Base-by-base conservation (phyloP, 306 rosid species). In the Biancaea sappan region DNA sequence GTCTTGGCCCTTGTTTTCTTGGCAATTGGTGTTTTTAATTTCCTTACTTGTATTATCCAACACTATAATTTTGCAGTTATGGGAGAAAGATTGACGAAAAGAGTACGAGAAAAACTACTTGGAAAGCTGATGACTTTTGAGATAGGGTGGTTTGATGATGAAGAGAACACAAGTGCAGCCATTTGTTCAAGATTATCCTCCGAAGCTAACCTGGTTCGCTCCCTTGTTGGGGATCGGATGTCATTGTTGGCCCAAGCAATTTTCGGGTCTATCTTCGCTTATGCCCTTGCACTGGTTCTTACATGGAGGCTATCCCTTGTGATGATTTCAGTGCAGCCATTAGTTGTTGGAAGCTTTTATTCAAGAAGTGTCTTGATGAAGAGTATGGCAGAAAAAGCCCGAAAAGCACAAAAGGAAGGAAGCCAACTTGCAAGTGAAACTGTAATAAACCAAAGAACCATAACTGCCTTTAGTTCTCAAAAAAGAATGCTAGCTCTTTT, bases 351-450 rank as follows among this genome's bases (percentile, higher is more conserved):
- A 54, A 94, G 98, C 85, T 91, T 89, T 65, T 91, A 94, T 4
- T 73, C 90, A n/a, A 89, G 89, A 62, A 88, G 87, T 78, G 92
- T 94, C 24, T 73, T 94, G 80, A 94, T 91, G 98, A 89, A 91
- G 69, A 81, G 86, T 34, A 81, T 79, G 91, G 90, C 89, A 2
- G 91, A 81, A 54, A 94, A 94, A 48, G 87, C 88, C 1, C 87
- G 84, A 5, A 91, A 86, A 79, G 94, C 94, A 1, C 92, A 89
- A 79, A 85, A 76, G 71, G 94, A 91, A 77, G 98, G 92, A 50
- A 94, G 96, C 83, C 97, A 91, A 61, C 82, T 94, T 32, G 97
- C 97, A 53, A 91, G 98, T 38, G 94, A 91, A 85, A 96, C 97
- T 24, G 90, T 91, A 53, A 81, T 77, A 63, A 94, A 94, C 88